Percentiles rank a stretch among this genome's conserved stretches.
Conservation (phyloP, 371 early-diverging fungal genomes). For the Haplosporangium sp. region DNA sequence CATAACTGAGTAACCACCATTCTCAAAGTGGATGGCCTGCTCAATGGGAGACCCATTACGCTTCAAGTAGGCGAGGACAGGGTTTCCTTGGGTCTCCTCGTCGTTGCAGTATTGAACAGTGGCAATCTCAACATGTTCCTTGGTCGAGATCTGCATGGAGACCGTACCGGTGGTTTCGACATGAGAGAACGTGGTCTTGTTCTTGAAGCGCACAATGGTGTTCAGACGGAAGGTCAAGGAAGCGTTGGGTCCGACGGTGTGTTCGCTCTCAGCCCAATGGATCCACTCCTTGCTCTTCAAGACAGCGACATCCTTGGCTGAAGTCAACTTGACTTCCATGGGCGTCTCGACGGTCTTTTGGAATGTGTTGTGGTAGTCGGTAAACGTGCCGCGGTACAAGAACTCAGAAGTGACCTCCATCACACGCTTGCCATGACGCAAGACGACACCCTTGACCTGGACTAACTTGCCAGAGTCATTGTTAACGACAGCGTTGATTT, state of each 20-base stretch:
- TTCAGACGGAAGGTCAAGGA: slow-evolving; percentile 87
- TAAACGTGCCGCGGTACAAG: slow-evolving; percentile 92
- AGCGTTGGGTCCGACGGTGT: slow-evolving; percentile 77
- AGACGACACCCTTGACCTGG: slow-evolving; percentile 84
- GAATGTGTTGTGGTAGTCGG: slow-evolving; percentile 87
- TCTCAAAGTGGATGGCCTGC: slow-evolving; percentile 83
- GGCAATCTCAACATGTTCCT: slow-evolving; percentile 87
- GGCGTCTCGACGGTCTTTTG: slow-evolving; percentile 87
- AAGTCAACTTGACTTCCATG: slow-evolving; percentile 78
- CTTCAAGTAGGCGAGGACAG: slow-evolving; percentile 85
- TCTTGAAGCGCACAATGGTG: slow-evolving; percentile 84
- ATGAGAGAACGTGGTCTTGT: slow-evolving; percentile 72
- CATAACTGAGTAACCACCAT: slow-evolving; percentile 95
- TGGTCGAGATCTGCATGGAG: slow-evolving; percentile 84
- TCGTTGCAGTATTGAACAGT: slow-evolving; percentile 82
- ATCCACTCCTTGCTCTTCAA: slow-evolving; percentile 94
- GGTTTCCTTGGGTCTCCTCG: slow-evolving; percentile 78
- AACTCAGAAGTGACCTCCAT: slow-evolving; percentile 87
- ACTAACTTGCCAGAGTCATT: slow-evolving; percentile 92
- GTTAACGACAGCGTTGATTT: slow-evolving; percentile 84
- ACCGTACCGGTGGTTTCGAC: slow-evolving; percentile 87
- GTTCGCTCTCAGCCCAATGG: slow-evolving; percentile 74
- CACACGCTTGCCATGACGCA: slow-evolving; percentile 71
- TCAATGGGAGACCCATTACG: slow-evolving; percentile 85
- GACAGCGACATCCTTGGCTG: slow-evolving; percentile 88